A percentile compares a stretch with the other conserved stretches of the same genome.
Conservation (phyloP, 2,329 filamentous ascomycete genomes). For the Parasarocladium wereldwijsianum region DNA sequence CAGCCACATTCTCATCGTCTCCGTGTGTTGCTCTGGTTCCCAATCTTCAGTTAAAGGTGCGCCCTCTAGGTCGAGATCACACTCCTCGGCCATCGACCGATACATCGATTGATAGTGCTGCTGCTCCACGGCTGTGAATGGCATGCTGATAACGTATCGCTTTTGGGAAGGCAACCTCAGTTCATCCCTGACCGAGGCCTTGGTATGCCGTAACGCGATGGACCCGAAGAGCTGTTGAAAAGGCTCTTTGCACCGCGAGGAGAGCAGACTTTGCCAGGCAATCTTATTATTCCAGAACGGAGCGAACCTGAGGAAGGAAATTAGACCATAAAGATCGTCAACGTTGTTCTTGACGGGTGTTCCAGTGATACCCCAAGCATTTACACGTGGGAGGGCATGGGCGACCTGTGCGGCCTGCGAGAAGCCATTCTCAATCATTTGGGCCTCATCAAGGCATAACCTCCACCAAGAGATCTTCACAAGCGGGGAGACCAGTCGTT, state of each 20-base stretch:
- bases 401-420: constrained; percentile 73
- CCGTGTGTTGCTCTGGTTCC: constrained; percentile 48
- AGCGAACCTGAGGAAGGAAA: constrained; percentile 67
- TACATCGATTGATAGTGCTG: constrained; percentile 74
- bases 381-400: constrained; percentile 62
- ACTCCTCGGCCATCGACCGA: constrained; percentile 57
- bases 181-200: constrained; percentile 65
- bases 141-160: constrained; percentile 74
- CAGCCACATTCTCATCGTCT: constrained; percentile 68
- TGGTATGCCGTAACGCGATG: constrained; percentile 74
- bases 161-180: constrained; percentile 69
- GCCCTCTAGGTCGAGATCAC: constrained; percentile 50
- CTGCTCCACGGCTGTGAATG: constrained; percentile 81
- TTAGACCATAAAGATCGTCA: constrained; percentile 61
- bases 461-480: constrained; percentile 81
- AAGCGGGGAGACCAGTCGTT: constrained; percentile 57
- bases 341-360: constrained; percentile 77
- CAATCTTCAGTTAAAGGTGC: constrained; percentile 46
- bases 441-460: constrained; percentile 63
- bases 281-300: constrained; percentile 53
- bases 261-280: constrained; percentile 54
- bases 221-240: constrained; percentile 56
- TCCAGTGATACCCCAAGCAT: constrained; percentile 81
- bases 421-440: constrained; percentile 86
- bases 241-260: constrained; percentile 33